These are phyloP conservation scores for Penicillium sp. DNA, from an alignment of 2,329 filamentous ascomycete species.

Conservation along the genomic window DNA sequence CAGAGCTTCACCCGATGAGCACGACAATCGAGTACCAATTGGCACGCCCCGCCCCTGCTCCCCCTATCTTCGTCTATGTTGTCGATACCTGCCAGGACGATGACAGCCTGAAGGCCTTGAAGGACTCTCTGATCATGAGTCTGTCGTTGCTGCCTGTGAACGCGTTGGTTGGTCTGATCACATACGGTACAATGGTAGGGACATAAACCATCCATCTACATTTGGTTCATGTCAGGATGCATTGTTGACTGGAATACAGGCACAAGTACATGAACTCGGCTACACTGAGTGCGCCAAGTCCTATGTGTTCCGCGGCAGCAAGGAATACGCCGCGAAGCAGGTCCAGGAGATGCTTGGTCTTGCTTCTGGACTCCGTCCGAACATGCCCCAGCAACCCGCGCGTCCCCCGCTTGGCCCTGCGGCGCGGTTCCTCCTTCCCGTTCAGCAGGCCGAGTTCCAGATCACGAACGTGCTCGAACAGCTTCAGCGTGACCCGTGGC, in stretches of 20 bases:
- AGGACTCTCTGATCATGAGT: slow-evolving; percentile 60
- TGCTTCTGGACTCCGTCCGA: slow-evolving; percentile 62
- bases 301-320: slow-evolving; percentile 94
- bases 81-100: slow-evolving; percentile 62
- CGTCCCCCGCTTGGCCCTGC: slow-evolving; percentile 69
- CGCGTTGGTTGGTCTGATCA: slow-evolving; percentile 57
- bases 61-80: slow-evolving; percentile 61
- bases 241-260: slow-evolving; percentile 40
- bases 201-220: no score
- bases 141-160: slow-evolving; percentile 56
- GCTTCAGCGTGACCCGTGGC: slow-evolving; percentile 94
- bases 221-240: no score
- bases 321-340: slow-evolving; percentile 95
- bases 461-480: slow-evolving; percentile 92
- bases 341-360: slow-evolving; percentile 98
- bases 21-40: slow-evolving; percentile 61
- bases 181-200: slow-evolving; percentile 76
- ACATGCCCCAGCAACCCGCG: slow-evolving; percentile 56
- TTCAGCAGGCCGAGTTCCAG: slow-evolving; percentile 93
- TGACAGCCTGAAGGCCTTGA: slow-evolving; percentile 57
- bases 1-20: slow-evolving; percentile 56
- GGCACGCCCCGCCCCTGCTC: slow-evolving; percentile 53
- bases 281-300: slow-evolving; percentile 98
- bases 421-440: slow-evolving; percentile 81
- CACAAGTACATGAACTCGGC: slow-evolving; percentile 93